Base-by-base conservation (phyloP, 202 grass and related monocot species). In the Hordeum pubiflorum region DNA sequence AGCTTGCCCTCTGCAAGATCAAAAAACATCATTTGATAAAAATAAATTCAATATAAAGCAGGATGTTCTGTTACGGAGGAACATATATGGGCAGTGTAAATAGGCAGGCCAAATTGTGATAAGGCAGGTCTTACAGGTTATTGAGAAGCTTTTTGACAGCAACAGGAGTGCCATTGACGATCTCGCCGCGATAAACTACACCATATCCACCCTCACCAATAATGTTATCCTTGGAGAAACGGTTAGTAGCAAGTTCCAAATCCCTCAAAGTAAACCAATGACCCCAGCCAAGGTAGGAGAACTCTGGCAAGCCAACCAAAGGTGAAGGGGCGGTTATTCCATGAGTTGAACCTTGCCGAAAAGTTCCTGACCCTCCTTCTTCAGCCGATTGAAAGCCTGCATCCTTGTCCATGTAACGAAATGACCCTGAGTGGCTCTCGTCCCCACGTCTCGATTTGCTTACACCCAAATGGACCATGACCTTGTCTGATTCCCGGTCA, bases 221-320 rank as follows among this genome's bases (percentile, higher is more conserved):
- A 78, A 99, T 86, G 76, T 99, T 99, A 43, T 99, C 96, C 78
- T 96, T 99, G 34, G 96, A 80, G 74, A 99, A 99, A 32, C 91
- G 90, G 82, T 91, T 90, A 18, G 96, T 96, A 54, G 96, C 96
- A 57, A 87, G 69, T 73, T 99, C 96, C 32, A 99, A 63, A 73
- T 99, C 96, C 76, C 96, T 89, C 46, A 99, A 79, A 27, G 90
- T 99, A 80, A 99, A 99, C 96, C 96, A 99, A 82, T 99, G 96
- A 50, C 96, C 96, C 90, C 92, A 99, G 20, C 92, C 92, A 21
- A 99, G 87, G 77, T 96, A 90, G 34, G 96, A 95, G 32, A 96
- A 96, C 43, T 99, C 97, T 0, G 92, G 97, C 39, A 94, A 75
- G 57, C 92, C 96, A 80, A 82, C 81, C 56, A 92, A 90, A 89